Base-by-base conservation (phyloP, 495 filamentous ascomycete species). In the Amphirosellinia nigrospora region DNA sequence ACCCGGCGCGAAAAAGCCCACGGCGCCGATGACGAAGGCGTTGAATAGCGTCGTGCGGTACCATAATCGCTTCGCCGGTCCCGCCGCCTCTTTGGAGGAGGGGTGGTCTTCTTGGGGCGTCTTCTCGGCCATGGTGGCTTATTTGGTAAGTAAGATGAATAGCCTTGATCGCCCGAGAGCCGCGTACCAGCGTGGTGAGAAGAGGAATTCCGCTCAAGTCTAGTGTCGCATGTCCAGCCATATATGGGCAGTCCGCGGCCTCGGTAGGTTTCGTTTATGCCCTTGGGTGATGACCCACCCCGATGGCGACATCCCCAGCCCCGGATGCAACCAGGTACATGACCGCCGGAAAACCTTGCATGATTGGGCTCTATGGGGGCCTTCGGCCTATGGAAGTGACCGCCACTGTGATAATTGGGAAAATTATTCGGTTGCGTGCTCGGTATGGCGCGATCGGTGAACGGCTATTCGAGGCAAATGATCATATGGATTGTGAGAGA, bases 31-130 rank as follows among this genome's bases (percentile, higher is more conserved):
- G 6, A 88, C 74, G 58, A 89, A 81, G 43, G 86, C 84, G 70
- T 88, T 86, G 75, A 85, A 87, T 2, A 88, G 75, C 32, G 85
- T 84, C 48, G 83, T 85, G 63, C 84, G 85, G 73, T 87, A 89
- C 76, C 81, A 82, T 75, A 11, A 61, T 34, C 73, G 72, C 50
- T 68, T 75, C 13, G 43, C 62, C 43, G 53, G 66, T 1, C 19
- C 23, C 50, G 5, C 28, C 26, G 38, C 43, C 48, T 50, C 58
- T 32, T 52, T 19, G 0, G 66, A n/a, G 15, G 61, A 8, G 10
- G 64, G 26, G 16, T 28, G 26, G 16, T 28, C 45, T 50, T 62
- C 45, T 46, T 56, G 39, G 48, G 55, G 43, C 19, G 50, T 60
- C 70, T 73, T 67, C 30, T 64, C 64, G 21, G 59, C 43, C 67